These are phyloP conservation scores for Porogramme epimiltina DNA, from an alignment of 1,284 basidiomycete genomes.

Conservation along the genomic window DNA sequence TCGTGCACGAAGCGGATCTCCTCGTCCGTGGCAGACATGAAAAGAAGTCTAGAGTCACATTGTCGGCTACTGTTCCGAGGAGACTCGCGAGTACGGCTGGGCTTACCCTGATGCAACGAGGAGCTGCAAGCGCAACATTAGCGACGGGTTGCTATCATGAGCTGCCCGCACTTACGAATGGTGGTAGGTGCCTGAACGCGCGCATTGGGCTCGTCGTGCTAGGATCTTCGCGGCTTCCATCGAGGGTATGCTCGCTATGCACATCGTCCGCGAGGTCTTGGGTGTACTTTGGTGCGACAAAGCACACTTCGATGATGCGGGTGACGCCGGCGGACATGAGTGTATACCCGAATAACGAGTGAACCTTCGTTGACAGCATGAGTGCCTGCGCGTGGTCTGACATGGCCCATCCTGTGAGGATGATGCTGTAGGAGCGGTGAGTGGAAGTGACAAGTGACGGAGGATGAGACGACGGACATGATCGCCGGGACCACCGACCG, in stretches of 20 bases:
- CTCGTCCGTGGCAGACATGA: slow-evolving; percentile 93
- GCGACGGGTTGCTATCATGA: no score
- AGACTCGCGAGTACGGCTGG: slow-evolving; percentile 23
- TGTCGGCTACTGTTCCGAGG: not conserved
- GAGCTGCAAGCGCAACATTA: slow-evolving; percentile 46
- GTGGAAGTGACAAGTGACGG: slow-evolving; percentile 4
- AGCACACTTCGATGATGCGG: slow-evolving; percentile 88
- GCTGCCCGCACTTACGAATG: slow-evolving; percentile 84
- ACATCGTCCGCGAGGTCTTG: slow-evolving; percentile 42
- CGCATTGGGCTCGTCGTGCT: slow-evolving; percentile 44
- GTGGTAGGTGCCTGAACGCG: slow-evolving; percentile 83
- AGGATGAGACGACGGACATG: slow-evolving; percentile 55
- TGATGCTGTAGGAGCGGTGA: slow-evolving; percentile 52
- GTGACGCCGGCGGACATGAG: slow-evolving; percentile 85
- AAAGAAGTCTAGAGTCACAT: slow-evolving; percentile 47
- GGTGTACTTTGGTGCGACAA: slow-evolving; percentile 50
- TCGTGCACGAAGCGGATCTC: slow-evolving; percentile 73
- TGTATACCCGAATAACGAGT: slow-evolving; percentile 82
- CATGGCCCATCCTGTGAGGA: slow-evolving; percentile 95
- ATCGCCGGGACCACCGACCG: slow-evolving; percentile 83
- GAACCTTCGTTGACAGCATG: slow-evolving; percentile 86
- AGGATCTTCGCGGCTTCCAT: slow-evolving; percentile 35
- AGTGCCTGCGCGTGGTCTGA: slow-evolving; percentile 86
- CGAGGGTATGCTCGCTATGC: slow-evolving; percentile 67
- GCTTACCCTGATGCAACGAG: slow-evolving; percentile 56